A percentile compares a stretch with the other conserved stretches of the same genome.
phyloP scores from a whole-genome alignment of 2,329 filamentous ascomycete genomes.

The Neonectria neomacrospora region DNA sequence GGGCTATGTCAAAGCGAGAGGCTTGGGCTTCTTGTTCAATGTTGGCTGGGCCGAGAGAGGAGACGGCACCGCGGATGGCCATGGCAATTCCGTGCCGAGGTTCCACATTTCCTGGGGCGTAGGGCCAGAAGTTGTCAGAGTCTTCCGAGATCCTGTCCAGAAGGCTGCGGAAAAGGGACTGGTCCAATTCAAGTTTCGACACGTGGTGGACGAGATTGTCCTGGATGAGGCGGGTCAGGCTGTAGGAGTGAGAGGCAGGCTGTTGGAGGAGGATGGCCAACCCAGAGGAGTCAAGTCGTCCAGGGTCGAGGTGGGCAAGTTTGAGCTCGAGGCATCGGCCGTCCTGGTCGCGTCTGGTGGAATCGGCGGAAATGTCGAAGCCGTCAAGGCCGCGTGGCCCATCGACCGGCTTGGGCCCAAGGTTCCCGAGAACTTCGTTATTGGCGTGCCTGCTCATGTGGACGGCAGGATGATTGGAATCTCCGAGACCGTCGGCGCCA shows the following conservation, averaged over 20 bases:
- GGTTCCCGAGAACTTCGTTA: constrained; percentile 65
- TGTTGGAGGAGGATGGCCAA: constrained; percentile 63
- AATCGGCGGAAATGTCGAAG: constrained; percentile 71
- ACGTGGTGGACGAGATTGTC: constrained; percentile 67
- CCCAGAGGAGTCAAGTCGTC: constrained; percentile 64
- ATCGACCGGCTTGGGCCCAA: constrained; percentile 65
- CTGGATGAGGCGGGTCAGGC: constrained; percentile 64
- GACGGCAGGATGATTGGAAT: constrained; percentile 72
- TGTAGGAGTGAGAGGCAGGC: constrained; percentile 62
- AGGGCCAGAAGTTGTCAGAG: constrained; percentile 68
- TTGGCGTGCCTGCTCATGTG: constrained; percentile 72
- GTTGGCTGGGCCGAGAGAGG: constrained; percentile 73
- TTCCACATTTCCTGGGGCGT: constrained; percentile 72
- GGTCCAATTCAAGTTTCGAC: constrained; percentile 66
- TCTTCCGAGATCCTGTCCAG: constrained; percentile 67
- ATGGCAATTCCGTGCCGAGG: constrained; percentile 71
- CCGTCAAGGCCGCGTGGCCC: constrained; percentile 68
- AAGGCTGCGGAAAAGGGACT: constrained; percentile 63
- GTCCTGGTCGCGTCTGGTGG: constrained; percentile 68
- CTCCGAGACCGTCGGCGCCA: constrained; percentile 62
- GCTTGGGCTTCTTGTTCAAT: constrained; percentile 63
- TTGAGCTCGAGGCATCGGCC: constrained; percentile 64
- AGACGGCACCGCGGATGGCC: constrained; percentile 64
- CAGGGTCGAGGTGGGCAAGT: constrained; percentile 59
- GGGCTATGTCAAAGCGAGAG: constrained; percentile 63